Evolutionary conservation across 1,139 yeast genomes (phyloP).

Genomic region (Lodderomyces beijingensis): DNA sequence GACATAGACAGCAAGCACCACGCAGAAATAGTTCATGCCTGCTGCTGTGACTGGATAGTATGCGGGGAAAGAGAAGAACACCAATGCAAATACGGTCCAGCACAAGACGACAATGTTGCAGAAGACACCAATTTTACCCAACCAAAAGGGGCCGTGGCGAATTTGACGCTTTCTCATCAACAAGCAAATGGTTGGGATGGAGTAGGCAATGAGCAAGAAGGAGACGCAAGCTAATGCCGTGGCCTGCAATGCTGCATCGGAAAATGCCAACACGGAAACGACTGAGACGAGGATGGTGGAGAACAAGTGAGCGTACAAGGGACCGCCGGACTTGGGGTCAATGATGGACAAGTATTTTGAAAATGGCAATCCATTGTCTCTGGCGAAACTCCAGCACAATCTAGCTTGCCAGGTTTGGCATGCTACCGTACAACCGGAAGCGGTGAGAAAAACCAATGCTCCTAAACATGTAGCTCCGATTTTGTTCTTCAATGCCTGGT

Average conservation of each 20-base stretch:
- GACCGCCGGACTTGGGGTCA: constrained; percentile 41
- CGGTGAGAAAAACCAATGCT: constrained; percentile 32
- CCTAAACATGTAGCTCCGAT: constrained; percentile 39
- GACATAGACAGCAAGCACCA: constrained; percentile 54
- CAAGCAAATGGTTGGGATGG: constrained; percentile 46
- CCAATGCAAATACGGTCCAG: constrained; percentile 60
- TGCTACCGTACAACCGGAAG: constrained; percentile 39
- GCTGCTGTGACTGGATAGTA: constrained; percentile 58
- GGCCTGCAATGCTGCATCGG: constrained; percentile 43
- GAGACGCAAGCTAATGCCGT: constrained; percentile 46
- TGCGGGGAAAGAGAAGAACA: constrained; percentile 66
- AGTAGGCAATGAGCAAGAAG: constrained; percentile 37
- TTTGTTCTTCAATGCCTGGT: constrained; percentile 31
- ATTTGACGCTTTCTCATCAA: constrained; percentile 57
- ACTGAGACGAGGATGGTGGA: constrained; percentile 41
- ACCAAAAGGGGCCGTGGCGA: constrained; percentile 61
- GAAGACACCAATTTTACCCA: constrained; percentile 54
- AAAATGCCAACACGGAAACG: constrained; percentile 33
- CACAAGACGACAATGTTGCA: constrained; percentile 51
- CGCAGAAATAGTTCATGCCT: constrained; percentile 71
- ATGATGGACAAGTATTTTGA: constrained; percentile 38
- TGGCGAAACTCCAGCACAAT: constrained; percentile 76
- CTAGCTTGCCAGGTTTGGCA: constrained; percentile 53
- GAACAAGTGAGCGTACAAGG: constrained; percentile 42
- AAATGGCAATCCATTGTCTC: constrained; percentile 54